Base-by-base conservation (phyloP, 2,329 filamentous ascomycete genomes). In the Cladophialophora immunda region DNA sequence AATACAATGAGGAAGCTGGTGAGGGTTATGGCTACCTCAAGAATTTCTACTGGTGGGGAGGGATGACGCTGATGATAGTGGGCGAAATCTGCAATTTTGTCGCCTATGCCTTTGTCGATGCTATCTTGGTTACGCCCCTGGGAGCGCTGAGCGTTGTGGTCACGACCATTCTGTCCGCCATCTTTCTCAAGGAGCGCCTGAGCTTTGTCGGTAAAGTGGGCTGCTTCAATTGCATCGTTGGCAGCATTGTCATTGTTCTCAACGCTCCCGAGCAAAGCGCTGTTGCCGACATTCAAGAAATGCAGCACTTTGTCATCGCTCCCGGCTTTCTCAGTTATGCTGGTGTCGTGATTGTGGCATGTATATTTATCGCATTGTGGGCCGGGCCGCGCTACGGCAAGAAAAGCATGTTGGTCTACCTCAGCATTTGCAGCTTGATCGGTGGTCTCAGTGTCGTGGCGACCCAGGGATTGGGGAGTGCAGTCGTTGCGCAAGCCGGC, bases 1-100 rank as follows among this genome's bases (percentile, higher is more conserved):
- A 98, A 79, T 98, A 98, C 83, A 91, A 97, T 69, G 93, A 98
- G 80, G 92, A 92, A 71, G 94, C 95, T 0, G 95, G 95, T 67
- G 94, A 98, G 79, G 95, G 95, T 64, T 98, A 98, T 78, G 94
- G 94, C 69, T 99, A 98, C 78, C 87, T 99, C 74, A 97, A 97
- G 82, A 98, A 98, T 75, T 84, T 84, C 22, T 97, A 87, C 83
- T 99, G 95, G 95, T 99, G 95, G 95, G 79, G 83, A 1, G 95
- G 95, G 73, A 98, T 99, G 95, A 93, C 84, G 0, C 85, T 98
- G 66, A 98, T 99, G 95, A 97, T 98, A 73, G 75, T 98, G 52
- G 95, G 95, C 73, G 95, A 99, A 80, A 88, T 97, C 64, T 97
- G 93, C 87, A 99, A 99, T 81, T 97, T 98, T 78, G 92, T 94